phyloP scores from a whole-genome alignment of 805 yeast genomes.

The Tetrapisispora phaffii region DNA sequence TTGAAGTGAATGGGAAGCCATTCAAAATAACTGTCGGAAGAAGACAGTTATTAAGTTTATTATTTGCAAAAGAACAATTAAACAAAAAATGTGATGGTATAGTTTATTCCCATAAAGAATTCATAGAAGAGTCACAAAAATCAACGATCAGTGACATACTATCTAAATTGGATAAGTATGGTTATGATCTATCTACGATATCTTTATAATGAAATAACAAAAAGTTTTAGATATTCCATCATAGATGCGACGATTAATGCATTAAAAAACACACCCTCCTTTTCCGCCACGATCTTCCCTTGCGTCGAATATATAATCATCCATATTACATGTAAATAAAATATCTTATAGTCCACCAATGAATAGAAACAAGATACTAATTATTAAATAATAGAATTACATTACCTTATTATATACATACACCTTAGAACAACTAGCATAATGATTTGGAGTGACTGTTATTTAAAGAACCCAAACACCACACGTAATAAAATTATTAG shows the following conservation, averaged over 20 bases:
- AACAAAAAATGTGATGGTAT: slow-evolving; percentile 37
- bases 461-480: no score
- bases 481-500: no score
- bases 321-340: slow-evolving; percentile 1
- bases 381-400: background rate
- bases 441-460: no score
- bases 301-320: background rate
- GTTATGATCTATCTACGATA: slow-evolving; percentile 27
- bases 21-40: slow-evolving; percentile 51
- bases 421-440: no score
- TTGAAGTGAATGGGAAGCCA: slow-evolving; percentile 34
- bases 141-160: slow-evolving; percentile 12
- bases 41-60: slow-evolving; percentile 45
- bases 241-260: background rate
- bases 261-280: no score
- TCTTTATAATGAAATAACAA: background rate
- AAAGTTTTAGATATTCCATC: background rate
- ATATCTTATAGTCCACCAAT: no score
- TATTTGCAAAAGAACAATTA: slow-evolving; percentile 43
- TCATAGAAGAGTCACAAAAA: slow-evolving; percentile 37
- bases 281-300: background rate
- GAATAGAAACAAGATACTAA: background rate
- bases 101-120: slow-evolving; percentile 37
- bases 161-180: slow-evolving; percentile 13
- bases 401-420: no score